Base-by-base conservation (phyloP, 2,329 filamentous ascomycete species). In the Lasiodiplodia gonubiensis region DNA sequence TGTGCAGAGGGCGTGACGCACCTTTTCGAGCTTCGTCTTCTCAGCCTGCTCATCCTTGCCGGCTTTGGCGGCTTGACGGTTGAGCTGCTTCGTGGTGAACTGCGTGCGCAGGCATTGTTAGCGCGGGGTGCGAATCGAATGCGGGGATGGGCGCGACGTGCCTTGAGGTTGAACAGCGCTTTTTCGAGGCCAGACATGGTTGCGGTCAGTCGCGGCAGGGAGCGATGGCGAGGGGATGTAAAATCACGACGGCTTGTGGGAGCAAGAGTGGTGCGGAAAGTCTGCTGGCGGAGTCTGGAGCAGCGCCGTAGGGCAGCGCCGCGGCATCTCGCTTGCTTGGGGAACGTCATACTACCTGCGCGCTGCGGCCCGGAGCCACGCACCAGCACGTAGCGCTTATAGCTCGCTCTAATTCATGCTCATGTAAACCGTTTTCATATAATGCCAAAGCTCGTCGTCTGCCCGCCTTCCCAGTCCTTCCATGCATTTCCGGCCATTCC, bases 11-110 rank as follows among this genome's bases (percentile, higher is more conserved):
- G 21, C 42, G 2, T 8, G 39, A 8, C 48, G 53, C 67, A 85
- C 85, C 81, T 88, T 88, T 77, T 88, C 87, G 66, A 89, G 77
- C 75, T 88, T 88, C 68, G 85, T 81, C 74, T 88, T 87, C 79
- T 89, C 87, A 1, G 83, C 78, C 70, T 84, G 84, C 74, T 89
- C 86, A 74, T 88, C 86, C 74, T 88, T 88, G 67, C 82, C 84
- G 33, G 86, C 86, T 76, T 88, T 88, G 59, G 84, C 83, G 21
- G 87, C 85, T 80, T 89, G 86, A 70, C 86, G 80, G 74, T 88
- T 88, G 66, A 89, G 83, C 78, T 87, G 86, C 76, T 88, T 89
- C 63, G 86, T 84, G 39, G 86, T 89, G 79, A 89, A 88, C 86
- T 87, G 72, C 37, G 48, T 54, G 46, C 42, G 21, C 42, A 23